Evolutionary conservation across 1,284 basidiomycete genomes (phyloP), one percentile per base, ranked within the genome.

Genomic region (Dichomitus squalens): DNA sequence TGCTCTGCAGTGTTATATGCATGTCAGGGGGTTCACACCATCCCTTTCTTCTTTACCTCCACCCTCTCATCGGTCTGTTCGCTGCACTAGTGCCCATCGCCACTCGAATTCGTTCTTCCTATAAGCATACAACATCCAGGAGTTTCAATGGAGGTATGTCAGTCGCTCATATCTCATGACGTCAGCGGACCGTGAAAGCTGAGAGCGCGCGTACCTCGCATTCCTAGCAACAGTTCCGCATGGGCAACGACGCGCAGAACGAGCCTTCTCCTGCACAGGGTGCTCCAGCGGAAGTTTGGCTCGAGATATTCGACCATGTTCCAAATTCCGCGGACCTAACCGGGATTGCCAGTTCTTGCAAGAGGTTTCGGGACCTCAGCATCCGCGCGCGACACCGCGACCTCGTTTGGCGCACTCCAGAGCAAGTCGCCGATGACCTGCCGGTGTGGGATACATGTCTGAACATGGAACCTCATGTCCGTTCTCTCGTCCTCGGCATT

Each of bases 331-430:
- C 46, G 20, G 75, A 76, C 60, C 61, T 78, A 43, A 64, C 70
- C 46, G 61, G 60, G 44, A 59, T 52, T 12, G 52, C 44, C 55
- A n/a, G 46, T 21, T 21, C 50, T 6, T 57, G 50, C 21, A 44
- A 38, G 34, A 67, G 54, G 18, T 77, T 78, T 64, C 66, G 70
- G 52, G 53, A 64, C 0, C 73, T 74, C 40, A 71, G 66, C 0
- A 38, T 67, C 2, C 67, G 73, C 7, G 55, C 75, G 4, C 61
- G 78, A 5, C 75, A 78, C 60, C 71, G 71, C n/a, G 63, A 72
- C 43, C 40, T 78, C 57, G 55, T 73, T 39, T 78, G 76, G 76
- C 54, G 59, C 0, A 65, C 66, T 41, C 70, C 75, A 0, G 39
- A 47, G 29, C 59, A 64, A 12, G 57, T 68, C 23, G 58, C 51